phyloP scores from a whole-genome alignment of 352 stramenopile species.

The Phytophthora boehmeriae region DNA sequence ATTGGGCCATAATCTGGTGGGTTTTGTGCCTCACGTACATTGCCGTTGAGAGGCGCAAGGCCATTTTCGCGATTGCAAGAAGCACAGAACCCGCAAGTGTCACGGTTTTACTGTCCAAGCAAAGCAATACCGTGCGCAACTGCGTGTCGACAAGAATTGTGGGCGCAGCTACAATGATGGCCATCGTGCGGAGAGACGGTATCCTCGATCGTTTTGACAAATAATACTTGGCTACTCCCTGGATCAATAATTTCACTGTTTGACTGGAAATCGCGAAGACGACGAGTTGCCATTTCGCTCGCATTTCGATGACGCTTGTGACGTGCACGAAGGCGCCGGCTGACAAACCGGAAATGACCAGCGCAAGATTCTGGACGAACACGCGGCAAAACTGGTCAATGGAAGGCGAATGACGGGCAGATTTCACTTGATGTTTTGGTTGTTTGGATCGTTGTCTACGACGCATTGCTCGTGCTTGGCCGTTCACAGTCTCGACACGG shows the following conservation, averaged over 20 bases:
- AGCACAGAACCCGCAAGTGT: conserved; percentile 21
- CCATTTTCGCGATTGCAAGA: conserved; percentile 23
- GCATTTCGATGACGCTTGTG: conserved; percentile 20
- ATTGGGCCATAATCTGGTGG: conserved; percentile 9
- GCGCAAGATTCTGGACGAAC: conserved; percentile 25
- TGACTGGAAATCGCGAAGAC: conserved; percentile 23
- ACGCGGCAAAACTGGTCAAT: conserved; percentile 13
- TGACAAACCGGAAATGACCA: conserved; percentile 23
- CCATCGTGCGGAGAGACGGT: conserved; percentile 25
- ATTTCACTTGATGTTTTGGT: neutral
- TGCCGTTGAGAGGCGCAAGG: conserved; percentile 11
- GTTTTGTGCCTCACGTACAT: conserved; percentile 10
- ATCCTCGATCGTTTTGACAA: conserved; percentile 19
- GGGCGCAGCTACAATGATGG: conserved; percentile 29
- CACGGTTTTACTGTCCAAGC: conserved; percentile 22
- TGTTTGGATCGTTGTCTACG: conserved; percentile 4
- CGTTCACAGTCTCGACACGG: conserved; percentile 1
- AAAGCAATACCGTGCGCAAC: conserved; percentile 31
- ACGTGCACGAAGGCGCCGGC: conserved; percentile 31
- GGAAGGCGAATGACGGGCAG: conserved; percentile 11
- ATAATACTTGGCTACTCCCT: conserved; percentile 29
- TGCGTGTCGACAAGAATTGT: conserved; percentile 39
- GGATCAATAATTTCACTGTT: conserved; percentile 21
- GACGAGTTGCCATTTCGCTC: conserved; percentile 23
- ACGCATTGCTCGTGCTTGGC: neutral